Conservation (phyloP, 139 green algal species). For the Ulvella scutata region DNA sequence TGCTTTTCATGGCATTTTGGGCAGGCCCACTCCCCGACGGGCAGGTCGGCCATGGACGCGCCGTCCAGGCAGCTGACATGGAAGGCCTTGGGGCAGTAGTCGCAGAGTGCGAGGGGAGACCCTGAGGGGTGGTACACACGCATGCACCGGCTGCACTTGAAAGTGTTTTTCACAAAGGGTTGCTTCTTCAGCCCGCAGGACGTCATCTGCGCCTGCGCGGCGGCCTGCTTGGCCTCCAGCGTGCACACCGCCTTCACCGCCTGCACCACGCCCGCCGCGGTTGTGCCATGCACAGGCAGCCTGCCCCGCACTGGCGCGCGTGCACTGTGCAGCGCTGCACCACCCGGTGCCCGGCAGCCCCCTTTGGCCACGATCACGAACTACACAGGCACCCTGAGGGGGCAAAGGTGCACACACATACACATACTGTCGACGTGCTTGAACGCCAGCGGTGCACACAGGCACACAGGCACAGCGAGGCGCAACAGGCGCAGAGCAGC, state of each 20-base stretch:
- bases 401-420: not conserved
- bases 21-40: slow-evolving; percentile 23
- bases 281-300: not conserved
- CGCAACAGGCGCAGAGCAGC: not conserved
- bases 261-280: not conserved
- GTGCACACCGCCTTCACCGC: not conserved
- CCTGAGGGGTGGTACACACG: slow-evolving; percentile 17
- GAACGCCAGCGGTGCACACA: not conserved
- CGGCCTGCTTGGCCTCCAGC: not conserved
- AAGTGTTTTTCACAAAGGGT: slow-evolving; percentile 12
- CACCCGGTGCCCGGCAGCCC: not conserved
- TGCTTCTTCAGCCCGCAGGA: slow-evolving; percentile 1
- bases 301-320: not conserved
- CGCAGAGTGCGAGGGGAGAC: slow-evolving; percentile 25
- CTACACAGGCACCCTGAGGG: not conserved
- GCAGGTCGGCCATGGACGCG: slow-evolving; percentile 16
- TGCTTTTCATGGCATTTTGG: slow-evolving; percentile 8
- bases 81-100: slow-evolving; percentile 30
- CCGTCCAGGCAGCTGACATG: slow-evolving; percentile 31
- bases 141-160: slow-evolving; percentile 16
- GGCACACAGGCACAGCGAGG: not conserved
- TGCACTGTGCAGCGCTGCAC: not conserved
- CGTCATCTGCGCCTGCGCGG: not conserved
- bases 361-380: not conserved
- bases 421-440: not conserved